Base-by-base conservation (phyloP, 2,329 filamentous ascomycete species). In the Myriosclerotinia curreyana region DNA sequence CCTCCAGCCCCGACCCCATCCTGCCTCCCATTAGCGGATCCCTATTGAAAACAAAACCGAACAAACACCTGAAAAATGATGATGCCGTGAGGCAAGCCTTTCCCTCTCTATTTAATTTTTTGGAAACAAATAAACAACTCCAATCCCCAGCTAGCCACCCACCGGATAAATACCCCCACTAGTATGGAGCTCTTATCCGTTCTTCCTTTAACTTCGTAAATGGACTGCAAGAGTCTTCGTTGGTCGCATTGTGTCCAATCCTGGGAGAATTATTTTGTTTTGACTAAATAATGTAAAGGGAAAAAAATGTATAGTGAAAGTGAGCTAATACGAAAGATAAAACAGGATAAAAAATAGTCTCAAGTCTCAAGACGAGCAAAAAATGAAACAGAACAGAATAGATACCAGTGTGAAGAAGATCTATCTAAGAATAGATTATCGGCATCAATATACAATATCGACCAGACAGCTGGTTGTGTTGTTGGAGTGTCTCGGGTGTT, bases 41-140 rank as follows among this genome's bases (percentile, higher is more conserved):
- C 38, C 59, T 15, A 11, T 12, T n/a, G n/a, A 48, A 20, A 34
- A 62, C 11, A 55, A 62, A 48, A 34, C 38, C 40, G 25, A 52
- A 42, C 12, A 7, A 55, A 62, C 60, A 55, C 40, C 60, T 34
- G 40, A 22, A 55, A 54, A 55, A 36, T 5, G 36, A 62, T 55
- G 51, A 25, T 46, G 60, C 60, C 60, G 60, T 48, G 60, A 62
- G 60, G 60, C 60, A 55, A 46, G 25, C 60, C 60, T 55, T 55
- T 38, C 51, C 50, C 50, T 44, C 48, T 62, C 56, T 60, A 60
- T 38, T 28, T 8, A 28, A 31, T 28, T 25, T 34, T 62, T 62
- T 62, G 20, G 9, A 52, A 60, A 40, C 31, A 50, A 25, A 20
- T 31, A 58, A 58, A 22, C 58, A 52, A 60, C 48, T 60, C 58